Evolutionary conservation across 2,329 filamentous ascomycete genomes (phyloP), one percentile per base, ranked within the genome.

Genomic region (Pestalotiopsis sp.): DNA sequence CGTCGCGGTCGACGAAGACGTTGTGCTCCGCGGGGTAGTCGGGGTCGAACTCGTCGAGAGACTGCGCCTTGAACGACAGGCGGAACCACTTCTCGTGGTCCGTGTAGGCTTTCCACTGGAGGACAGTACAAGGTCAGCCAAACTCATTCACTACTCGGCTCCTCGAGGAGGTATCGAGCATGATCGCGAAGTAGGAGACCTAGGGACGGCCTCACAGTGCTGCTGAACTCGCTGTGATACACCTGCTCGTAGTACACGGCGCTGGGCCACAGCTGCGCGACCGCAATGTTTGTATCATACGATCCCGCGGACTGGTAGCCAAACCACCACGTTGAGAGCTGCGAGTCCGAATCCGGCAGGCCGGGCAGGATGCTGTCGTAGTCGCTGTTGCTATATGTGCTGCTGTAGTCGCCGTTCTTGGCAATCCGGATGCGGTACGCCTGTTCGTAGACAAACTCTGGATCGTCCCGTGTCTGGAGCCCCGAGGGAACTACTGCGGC

Each of bases 31-130:
- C 12, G 9, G 62, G 36, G 17, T 64, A 64, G 39, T 49, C 62
- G 20, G 62, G 62, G 23, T 64, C 62, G 45, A 64, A 64, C 62
- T 64, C 62, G 6, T 45, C 25, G n/a, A 64, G 62, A n/a, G 20
- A 45, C 38, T 64, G 62, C 62, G 45, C 62, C 13, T 64, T 49
- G 38, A 55, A 55, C 13, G 62, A 64, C 9, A 64, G 62, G 11
- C 62, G 62, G 13, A 49, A 64, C 5, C 23, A 36, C 27, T 39
- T 36, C 20, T 64, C 62, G 17, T 64, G 38, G 62, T 52, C 62
- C 17, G 62, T 64, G 62, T 64, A 64, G 38, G 39, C 45, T 27
- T 64, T 23, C 62, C 62, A 64, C 58, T 52, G 17, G 7, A 1
- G 7, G 7, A 9, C 11, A 2, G 45, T 1, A n/a, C 17, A 52